Evolutionary conservation across 495 filamentous ascomycete species (phyloP).

Genomic region (Neurospora sp.): DNA sequence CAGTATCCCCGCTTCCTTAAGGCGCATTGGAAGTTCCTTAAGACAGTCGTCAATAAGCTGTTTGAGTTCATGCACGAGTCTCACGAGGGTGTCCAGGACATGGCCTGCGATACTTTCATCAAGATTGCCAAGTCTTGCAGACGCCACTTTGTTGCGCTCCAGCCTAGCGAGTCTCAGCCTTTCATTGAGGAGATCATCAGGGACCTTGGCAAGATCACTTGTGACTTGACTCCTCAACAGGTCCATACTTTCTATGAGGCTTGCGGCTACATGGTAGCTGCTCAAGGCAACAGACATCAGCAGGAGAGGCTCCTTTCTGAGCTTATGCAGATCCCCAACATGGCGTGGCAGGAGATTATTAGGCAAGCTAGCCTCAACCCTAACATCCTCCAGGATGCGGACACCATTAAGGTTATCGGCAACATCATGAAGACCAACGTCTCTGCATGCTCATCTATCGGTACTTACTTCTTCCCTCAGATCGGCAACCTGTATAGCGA

Average conservation of each 20-base stretch:
- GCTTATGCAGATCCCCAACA: constrained; percentile 85
- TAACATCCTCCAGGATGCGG: constrained; percentile 71
- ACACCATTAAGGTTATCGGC: constrained; percentile 95
- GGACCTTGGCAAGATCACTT: constrained; percentile 88
- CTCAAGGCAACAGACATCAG: constrained; percentile 82
- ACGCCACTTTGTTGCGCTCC: constrained; percentile 90
- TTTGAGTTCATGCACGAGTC: constrained; percentile 99
- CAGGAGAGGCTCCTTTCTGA: constrained; percentile 88
- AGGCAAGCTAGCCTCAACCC: constrained; percentile 70
- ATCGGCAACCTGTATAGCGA: constrained; percentile 96
- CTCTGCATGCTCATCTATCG: constrained; percentile 89
- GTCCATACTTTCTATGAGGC: constrained; percentile 99
- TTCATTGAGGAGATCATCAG: constrained; percentile 99
- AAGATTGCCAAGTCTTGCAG: constrained; percentile 99
- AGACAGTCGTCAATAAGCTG: constrained; percentile 98
- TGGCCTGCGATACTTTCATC: constrained; percentile 99
- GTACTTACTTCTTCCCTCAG: constrained; percentile 97
- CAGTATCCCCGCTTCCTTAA: constrained; percentile 98
- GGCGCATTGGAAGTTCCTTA: constrained; percentile 99
- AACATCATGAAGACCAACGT: constrained; percentile 99
- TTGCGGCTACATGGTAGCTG: constrained; percentile 98
- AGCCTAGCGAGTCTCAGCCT: constrained; percentile 86
- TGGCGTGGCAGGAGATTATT: constrained; percentile 93
- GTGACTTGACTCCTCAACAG: constrained; percentile 89
- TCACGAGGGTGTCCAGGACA: constrained; percentile 98